These are phyloP conservation scores for Starmerella floris DNA, from an alignment of 805 yeast genomes.

Conservation along the genomic window DNA sequence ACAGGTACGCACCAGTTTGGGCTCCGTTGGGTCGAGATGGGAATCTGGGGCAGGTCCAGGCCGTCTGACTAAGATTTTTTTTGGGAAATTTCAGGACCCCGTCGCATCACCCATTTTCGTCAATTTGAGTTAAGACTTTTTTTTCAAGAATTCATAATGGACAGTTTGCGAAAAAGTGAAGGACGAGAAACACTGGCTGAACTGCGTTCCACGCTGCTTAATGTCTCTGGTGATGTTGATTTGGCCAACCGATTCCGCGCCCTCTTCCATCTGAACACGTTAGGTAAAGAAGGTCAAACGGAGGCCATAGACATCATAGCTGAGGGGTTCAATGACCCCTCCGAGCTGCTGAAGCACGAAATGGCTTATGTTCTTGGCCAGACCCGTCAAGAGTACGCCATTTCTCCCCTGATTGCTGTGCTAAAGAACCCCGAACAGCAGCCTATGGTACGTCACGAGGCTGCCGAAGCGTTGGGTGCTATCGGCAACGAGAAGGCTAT, in stretches of 20 bases:
- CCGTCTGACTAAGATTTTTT: not conserved
- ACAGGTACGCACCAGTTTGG: no score
- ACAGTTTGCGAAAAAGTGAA: conserved; percentile 21
- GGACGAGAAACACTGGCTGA: conserved; percentile 19
- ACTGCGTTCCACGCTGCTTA: conserved; percentile 23
- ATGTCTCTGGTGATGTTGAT: conserved; percentile 44
- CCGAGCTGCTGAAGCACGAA: conserved; percentile 91
- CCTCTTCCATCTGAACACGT: conserved; percentile 72
- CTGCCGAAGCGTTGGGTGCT: conserved; percentile 98
- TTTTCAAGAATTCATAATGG: conserved; percentile 15
- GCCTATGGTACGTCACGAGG: conserved; percentile 97
- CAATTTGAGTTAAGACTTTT: not conserved
- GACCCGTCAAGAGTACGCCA: conserved; percentile 69
- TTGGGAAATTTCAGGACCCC: not conserved
- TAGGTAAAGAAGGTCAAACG: conserved; percentile 58
- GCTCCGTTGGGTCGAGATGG: no score
- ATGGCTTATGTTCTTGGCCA: conserved; percentile 96
- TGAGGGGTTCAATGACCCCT: conserved; percentile 63
- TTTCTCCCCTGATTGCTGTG: conserved; percentile 61
- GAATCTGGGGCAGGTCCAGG: not conserved
- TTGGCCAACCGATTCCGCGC: conserved; percentile 89
- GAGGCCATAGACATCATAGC: conserved; percentile 73
- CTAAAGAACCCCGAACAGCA: conserved; percentile 49
- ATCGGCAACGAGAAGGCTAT: conserved; percentile 69
- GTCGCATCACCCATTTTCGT: not conserved